These are phyloP conservation scores for Fusarium zealandicum DNA, from an alignment of 2,329 filamentous ascomycete species.

Conservation along the genomic window DNA sequence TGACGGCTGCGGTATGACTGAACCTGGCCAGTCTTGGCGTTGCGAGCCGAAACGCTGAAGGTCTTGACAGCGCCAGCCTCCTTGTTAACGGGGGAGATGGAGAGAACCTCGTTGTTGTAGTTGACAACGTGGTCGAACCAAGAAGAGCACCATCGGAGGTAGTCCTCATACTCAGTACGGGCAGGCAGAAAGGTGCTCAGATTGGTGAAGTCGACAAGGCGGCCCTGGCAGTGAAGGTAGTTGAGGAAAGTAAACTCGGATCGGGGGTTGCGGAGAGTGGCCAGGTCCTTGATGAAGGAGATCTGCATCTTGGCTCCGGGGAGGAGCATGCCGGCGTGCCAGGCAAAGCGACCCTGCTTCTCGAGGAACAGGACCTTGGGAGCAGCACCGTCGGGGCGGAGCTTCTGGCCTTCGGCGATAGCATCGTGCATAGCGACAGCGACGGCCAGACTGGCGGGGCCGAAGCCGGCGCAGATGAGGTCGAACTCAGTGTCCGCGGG, in stretches of 20 bases:
- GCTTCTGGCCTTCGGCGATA: conserved; percentile 59
- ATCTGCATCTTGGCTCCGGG: conserved; percentile 97
- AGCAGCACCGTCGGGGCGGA: conserved; percentile 50
- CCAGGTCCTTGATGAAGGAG: conserved; percentile 95
- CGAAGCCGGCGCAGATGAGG: conserved; percentile 90
- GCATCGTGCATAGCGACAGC: conserved; percentile 88
- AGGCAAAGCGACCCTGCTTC: conserved; percentile 82
- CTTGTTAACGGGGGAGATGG: conserved; percentile 68
- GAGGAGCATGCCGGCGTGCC: conserved; percentile 95
- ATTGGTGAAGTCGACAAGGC: conserved; percentile 92
- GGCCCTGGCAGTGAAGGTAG: conserved; percentile 81
- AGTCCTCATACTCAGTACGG: conserved; percentile 91
- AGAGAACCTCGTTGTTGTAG: conserved; percentile 80
- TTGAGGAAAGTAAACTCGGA: conserved; percentile 96
- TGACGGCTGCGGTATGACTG: conserved; percentile 66
- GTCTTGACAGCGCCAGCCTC: conserved; percentile 61
- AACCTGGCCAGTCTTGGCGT: conserved; percentile 63
- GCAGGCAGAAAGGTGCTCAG: conserved; percentile 87
- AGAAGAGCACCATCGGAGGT: conserved; percentile 88
- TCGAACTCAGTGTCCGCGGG: conserved; percentile 73
- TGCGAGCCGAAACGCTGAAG: conserved; percentile 73
- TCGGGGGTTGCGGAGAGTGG: conserved; percentile 84
- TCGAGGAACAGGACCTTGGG: conserved; percentile 89
- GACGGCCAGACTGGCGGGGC: conserved; percentile 87
- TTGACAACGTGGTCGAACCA: conserved; percentile 77